These are phyloP conservation scores for Kluyveromyces wickerhamii DNA, from an alignment of 805 yeast genomes.

Conservation along the genomic window DNA sequence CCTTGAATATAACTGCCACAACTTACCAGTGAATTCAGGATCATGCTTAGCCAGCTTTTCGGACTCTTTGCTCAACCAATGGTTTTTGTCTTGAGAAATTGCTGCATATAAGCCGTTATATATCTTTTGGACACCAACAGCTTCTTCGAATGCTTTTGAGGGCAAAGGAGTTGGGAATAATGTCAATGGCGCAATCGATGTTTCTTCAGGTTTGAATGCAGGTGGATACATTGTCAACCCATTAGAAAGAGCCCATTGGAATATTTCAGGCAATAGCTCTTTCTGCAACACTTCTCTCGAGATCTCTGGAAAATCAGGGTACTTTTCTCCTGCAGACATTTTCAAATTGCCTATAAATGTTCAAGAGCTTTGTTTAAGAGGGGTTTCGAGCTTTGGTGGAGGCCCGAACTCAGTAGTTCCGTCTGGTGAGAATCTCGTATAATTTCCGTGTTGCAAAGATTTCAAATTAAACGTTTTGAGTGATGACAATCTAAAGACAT, in stretches of 20 bases:
- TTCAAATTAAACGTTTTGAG: no score
- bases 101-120: constrained; percentile 72
- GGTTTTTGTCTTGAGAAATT: constrained; percentile 44
- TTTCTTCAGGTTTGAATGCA: constrained; percentile 33
- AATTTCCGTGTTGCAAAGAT: no score
- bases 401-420: no score
- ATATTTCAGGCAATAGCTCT: constrained; percentile 38
- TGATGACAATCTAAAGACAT: no score
- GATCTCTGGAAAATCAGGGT: constrained; percentile 23
- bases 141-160: constrained; percentile 51
- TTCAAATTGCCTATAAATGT: no score
- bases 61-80: constrained; percentile 58
- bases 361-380: no score
- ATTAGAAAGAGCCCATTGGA: constrained; percentile 72
- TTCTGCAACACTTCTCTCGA: constrained; percentile 19
- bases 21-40: constrained; percentile 70
- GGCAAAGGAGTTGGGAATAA: constrained; percentile 89
- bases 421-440: no score
- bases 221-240: constrained; percentile 81
- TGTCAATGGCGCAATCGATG: constrained; percentile 76
- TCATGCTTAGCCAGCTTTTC: constrained; percentile 51
- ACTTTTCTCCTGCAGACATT: constrained; percentile 1
- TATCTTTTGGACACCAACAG: constrained; percentile 52
- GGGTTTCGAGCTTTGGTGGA: no score
- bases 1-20: constrained; percentile 51